These are phyloP conservation scores for Nakazawaea wickerhamii DNA, from an alignment of 805 yeast species.

Conservation along the genomic window DNA sequence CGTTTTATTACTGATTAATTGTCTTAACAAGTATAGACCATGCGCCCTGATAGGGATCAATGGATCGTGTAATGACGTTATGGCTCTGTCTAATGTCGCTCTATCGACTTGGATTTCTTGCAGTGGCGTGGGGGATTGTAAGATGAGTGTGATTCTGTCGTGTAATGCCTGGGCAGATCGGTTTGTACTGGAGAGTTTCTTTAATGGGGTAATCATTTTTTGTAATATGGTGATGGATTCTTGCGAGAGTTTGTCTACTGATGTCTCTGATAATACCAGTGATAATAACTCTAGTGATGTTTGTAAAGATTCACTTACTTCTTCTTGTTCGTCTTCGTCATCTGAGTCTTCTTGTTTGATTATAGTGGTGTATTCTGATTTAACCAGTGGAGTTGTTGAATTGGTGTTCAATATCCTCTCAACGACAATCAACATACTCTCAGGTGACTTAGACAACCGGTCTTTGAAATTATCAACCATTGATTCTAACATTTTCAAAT, in stretches of 20 bases:
- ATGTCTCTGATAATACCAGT: constrained; percentile 29
- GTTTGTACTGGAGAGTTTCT: constrained; percentile 1
- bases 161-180: constrained; percentile 23
- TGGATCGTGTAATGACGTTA: constrained; percentile 67
- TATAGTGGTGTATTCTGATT: neutral
- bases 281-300: constrained; percentile 33
- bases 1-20: constrained; percentile 46
- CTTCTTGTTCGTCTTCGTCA: constrained; percentile 31
- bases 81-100: constrained; percentile 48
- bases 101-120: constrained; percentile 29
- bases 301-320: constrained; percentile 28
- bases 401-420: constrained; percentile 32
- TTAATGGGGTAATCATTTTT: constrained; percentile 15
- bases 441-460: constrained; percentile 48
- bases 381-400: neutral
- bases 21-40: constrained; percentile 64
- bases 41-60: constrained; percentile 82
- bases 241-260: neutral
- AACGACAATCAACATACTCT: constrained; percentile 48
- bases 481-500: constrained; percentile 59
- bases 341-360: constrained; percentile 27
- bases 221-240: constrained; percentile 12
- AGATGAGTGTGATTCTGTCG: constrained; percentile 25
- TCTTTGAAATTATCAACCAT: constrained; percentile 55
- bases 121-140: constrained; percentile 21